Evolutionary conservation across 2,329 filamentous ascomycete species (phyloP), one percentile per base, ranked within the genome.

Genomic region (Geoglossum cookeanum): DNA sequence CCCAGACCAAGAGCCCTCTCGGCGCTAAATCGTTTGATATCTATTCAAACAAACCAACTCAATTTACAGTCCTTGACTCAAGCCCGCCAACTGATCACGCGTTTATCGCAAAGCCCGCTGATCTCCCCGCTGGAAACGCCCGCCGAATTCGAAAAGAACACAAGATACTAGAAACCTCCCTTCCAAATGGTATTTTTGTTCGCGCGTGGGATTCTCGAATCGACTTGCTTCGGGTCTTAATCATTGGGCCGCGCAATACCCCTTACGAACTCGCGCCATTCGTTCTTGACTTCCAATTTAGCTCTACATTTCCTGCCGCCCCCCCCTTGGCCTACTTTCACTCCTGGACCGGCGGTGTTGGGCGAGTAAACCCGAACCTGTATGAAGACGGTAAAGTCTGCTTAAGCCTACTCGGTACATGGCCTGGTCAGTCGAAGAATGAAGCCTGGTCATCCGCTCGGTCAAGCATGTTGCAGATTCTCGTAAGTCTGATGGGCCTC

Each of bases 101-200:
- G 39, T 78, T 68, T 57, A 58, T 64, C 44, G 58, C 51, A n/a
- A 61, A 57, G 22, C 54, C 54, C n/a, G 39, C 49, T 13, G 57
- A 55, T 32, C 58, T 60, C 47, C 58, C 65, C 4, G 60, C 68
- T 8, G 61, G 65, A 0, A 65, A 71, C 57, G 67, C 76, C 60
- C 76, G 77, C 57, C 73, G 77, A 45, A 74, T 79, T 22, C 68
- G 68, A 15, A 79, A 78, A 63, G 79, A 82, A 62, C 77, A 80
- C 65, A 72, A 73, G 56, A 80, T 81, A n/a, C 69, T 82, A 0
- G 67, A 70, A 11, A 69, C 66, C 11, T 75, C 77, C 0, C 54
- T 56, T 47, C 54, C 54, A 17, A 39, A 56, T 6, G 55, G 55
- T 22, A 57, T 57, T 37, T 57, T 49, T 30, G 55, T 57, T 27